These are phyloP conservation scores for Tuber aestivum DNA, from an alignment of 495 filamentous ascomycete genomes.

Conservation along the genomic window DNA sequence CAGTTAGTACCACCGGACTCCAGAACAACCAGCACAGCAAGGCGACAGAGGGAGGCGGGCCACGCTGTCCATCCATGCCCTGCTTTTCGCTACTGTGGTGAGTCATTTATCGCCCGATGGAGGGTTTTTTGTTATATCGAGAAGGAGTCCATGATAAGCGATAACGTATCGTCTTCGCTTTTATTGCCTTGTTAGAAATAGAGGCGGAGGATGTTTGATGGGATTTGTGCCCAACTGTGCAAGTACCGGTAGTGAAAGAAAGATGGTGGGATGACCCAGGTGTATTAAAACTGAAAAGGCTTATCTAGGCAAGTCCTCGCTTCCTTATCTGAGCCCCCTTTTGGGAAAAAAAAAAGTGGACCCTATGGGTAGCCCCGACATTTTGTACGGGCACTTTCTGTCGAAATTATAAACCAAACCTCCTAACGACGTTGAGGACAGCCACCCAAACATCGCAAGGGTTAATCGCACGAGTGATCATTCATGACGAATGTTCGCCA, in stretches of 20 bases:
- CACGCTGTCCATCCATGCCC: neutral
- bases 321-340: neutral
- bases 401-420: neutral
- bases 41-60: neutral
- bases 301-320: neutral
- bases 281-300: neutral
- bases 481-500: neutral
- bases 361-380: neutral
- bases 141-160: neutral
- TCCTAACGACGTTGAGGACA: neutral
- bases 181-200: neutral
- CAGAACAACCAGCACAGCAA: conserved; percentile 1
- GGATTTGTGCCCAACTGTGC: neutral
- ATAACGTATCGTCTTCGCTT: neutral
- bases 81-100: neutral
- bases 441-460: neutral
- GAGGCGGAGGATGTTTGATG: neutral
- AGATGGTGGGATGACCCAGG: neutral
- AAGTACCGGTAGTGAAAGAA: neutral
- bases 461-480: neutral
- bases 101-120: neutral
- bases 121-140: neutral
- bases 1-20: neutral
- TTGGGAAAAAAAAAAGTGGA: neutral
- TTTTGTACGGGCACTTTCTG: neutral